A percentile compares a stretch with the other conserved stretches of the same genome.
Evolutionary conservation across 805 yeast genomes (phyloP).

Genomic region (Yarrowia osloensis): DNA sequence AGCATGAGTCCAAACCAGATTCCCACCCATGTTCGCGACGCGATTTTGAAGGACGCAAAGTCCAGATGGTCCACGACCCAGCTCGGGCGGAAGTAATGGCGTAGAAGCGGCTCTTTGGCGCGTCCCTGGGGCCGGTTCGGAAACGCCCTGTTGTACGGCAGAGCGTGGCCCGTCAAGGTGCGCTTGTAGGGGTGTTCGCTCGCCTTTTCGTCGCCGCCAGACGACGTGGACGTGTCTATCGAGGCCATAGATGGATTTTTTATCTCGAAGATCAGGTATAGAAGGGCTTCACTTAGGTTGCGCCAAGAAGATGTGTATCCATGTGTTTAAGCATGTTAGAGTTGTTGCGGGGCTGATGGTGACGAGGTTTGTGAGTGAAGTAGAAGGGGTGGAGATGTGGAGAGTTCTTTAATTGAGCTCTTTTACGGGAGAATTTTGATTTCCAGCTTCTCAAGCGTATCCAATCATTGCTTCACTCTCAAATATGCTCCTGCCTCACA

Average conservation of each 20-base stretch:
- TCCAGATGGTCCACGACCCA: slow-evolving; percentile 6
- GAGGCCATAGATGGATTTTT: not conserved
- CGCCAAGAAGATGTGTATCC: not conserved
- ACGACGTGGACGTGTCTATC: not conserved
- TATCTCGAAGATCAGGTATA: not conserved
- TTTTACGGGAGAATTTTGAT: too few species aligned
- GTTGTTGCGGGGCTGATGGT: not conserved
- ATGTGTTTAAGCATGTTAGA: not conserved
- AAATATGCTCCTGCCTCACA: not conserved
- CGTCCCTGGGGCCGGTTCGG: not conserved
- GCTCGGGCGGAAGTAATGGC: not conserved
- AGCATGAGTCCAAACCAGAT: slow-evolving; percentile 5
- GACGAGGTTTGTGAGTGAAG: not conserved
- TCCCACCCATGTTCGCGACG: not conserved
- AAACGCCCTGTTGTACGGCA: not conserved
- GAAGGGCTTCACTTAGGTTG: not conserved
- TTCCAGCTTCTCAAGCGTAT: not conserved
- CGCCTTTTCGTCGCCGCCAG: not conserved
- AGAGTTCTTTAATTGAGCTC: too few species aligned
- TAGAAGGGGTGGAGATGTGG: too few species aligned
- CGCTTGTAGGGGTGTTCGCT: not conserved
- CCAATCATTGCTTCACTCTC: not conserved
- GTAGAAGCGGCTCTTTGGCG: not conserved
- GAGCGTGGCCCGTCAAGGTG: not conserved
- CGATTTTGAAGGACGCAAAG: not conserved